Evolutionary conservation across 2,329 filamentous ascomycete species (phyloP).

Genomic region (Dothidotthia symphoricarpi): DNA sequence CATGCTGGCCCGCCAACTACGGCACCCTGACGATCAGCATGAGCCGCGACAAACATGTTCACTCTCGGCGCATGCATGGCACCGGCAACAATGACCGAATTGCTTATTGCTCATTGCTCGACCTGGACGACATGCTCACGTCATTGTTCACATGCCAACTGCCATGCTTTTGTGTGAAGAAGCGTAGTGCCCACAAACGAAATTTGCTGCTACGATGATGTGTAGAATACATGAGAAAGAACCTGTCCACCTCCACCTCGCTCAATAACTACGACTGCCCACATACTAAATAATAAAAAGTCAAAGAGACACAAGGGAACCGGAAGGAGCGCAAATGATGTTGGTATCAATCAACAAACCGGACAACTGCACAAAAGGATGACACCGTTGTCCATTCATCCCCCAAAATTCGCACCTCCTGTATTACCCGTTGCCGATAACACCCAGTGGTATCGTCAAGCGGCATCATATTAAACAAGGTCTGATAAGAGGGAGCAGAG

Average conservation of each 20-base stretch:
- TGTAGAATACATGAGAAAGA: conserved; percentile 45
- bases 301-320: conserved; percentile 34
- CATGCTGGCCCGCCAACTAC: conserved; percentile 14
- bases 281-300: conserved; percentile 41
- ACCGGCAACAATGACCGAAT: too few species aligned
- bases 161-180: too few species aligned
- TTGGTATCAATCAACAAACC: conserved; percentile 47
- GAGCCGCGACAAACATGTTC: too few species aligned
- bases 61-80: too few species aligned
- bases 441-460: conserved; percentile 43
- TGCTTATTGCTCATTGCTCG: too few species aligned
- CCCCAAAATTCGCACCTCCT: conserved; percentile 32
- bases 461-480: conserved; percentile 43
- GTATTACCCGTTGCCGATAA: conserved; percentile 41
- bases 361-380: conserved; percentile 40
- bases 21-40: conserved; percentile 29
- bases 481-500: conserved; percentile 41
- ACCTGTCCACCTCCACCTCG: conserved; percentile 31
- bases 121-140: too few species aligned
- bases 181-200: conserved; percentile 38
- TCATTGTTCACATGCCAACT: conserved; percentile 7
- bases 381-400: conserved; percentile 30
- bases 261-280: conserved; percentile 34
- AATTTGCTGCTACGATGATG: conserved; percentile 43
- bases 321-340: conserved; percentile 44